Base-by-base conservation (phyloP, 176 grass and related monocot genomes). In the Leersia perrieri region DNA sequence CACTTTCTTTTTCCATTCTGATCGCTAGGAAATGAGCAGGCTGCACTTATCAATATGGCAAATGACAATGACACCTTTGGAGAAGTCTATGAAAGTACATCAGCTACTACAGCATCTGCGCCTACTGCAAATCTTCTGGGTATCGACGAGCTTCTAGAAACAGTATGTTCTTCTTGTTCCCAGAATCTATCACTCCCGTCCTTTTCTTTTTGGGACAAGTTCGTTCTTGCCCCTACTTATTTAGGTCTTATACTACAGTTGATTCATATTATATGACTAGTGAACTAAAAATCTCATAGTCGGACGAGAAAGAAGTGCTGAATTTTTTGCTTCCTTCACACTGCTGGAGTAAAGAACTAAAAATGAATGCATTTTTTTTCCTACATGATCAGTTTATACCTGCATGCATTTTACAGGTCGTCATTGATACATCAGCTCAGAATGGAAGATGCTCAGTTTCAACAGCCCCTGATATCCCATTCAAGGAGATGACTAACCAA, bases 101-200 rank as follows among this genome's bases (percentile, higher is more conserved):
- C 78, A 65, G 78, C 84, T 29, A 82, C 33, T 34, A 76, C 76
- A 73, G 42, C 80, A 40, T 57, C 82, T 67, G 70, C 69, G 22
- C 79, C 70, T 26, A 76, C 79, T 70, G 78, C 83, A 20, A 82
- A 92, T 85, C 87, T 94, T 90, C 60, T 97, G 42, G 81, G 87
- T 44, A 86, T 91, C 4, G 89, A 94, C 60, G 87, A 97, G 73
- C 89, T 97, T 88, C 72, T 97, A 61, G 87, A 97, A 70, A 88
- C 94, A 41, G 94, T 97, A 97, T 44, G 66, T 33, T 63, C 26
- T 25, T 9, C 12, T 83, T 58, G 29, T 36, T 66, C 27, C 67
- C 38, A 55, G 22, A 51, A 60, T 27, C 58, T 32, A 40, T 31
- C 5, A 0, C 39, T 60, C 72, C 27, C 34, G 15, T 39, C 32